Conservation (phyloP, 2,329 filamentous ascomycete genomes). For the Cladophialophora chaetospira region DNA sequence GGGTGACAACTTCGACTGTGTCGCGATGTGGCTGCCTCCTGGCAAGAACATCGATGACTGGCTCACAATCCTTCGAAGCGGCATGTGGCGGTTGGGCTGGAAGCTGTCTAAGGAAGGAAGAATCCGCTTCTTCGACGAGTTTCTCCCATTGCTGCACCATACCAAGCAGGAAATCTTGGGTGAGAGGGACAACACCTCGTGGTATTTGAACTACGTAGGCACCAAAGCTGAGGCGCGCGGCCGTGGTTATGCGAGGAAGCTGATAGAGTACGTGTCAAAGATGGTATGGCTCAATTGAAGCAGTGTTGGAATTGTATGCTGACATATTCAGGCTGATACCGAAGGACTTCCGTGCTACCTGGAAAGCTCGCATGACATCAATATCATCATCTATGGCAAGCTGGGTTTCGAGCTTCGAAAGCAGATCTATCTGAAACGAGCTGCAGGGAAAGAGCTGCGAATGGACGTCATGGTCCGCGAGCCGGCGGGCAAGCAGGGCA, state of each 20-base stretch:
- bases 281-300: slow-evolving; percentile 48
- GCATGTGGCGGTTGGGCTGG: slow-evolving; percentile 76
- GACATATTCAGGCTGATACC: slow-evolving; percentile 60
- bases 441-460: slow-evolving; percentile 51
- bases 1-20: slow-evolving; percentile 73
- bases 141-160: slow-evolving; percentile 72
- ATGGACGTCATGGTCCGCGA: slow-evolving; percentile 83
- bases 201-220: slow-evolving; percentile 83
- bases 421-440: slow-evolving; percentile 64
- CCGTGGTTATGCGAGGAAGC: slow-evolving; percentile 70
- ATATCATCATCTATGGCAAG: slow-evolving; percentile 71
- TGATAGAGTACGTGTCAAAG: slow-evolving; percentile 69
- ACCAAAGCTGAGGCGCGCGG: slow-evolving; percentile 70
- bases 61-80: slow-evolving; percentile 70
- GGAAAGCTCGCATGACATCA: slow-evolving; percentile 71
- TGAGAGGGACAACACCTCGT: slow-evolving; percentile 66
- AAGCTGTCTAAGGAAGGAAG: slow-evolving; percentile 72
- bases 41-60: slow-evolving; percentile 72
- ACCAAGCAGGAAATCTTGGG: slow-evolving; percentile 72
- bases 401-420: slow-evolving; percentile 70
- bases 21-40: slow-evolving; percentile 79
- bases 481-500: slow-evolving; percentile 44
- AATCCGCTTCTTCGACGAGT: slow-evolving; percentile 74
- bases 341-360: slow-evolving; percentile 72
- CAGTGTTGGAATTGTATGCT: background rate